phyloP scores from a whole-genome alignment of 2,329 filamentous ascomycete species.

The Trichophyton schoenleinii region DNA sequence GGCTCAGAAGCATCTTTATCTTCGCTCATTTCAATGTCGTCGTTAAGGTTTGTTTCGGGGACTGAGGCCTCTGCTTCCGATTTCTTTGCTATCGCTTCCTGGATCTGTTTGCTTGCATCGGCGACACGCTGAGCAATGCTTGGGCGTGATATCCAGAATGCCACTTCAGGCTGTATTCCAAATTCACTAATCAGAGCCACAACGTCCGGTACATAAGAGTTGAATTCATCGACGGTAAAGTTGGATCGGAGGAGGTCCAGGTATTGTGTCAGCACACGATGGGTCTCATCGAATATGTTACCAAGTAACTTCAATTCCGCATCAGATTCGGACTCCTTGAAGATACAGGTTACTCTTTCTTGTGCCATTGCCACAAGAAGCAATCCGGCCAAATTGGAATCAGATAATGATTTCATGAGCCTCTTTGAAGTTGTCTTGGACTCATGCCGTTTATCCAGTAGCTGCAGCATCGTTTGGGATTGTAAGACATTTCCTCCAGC shows the following conservation, averaged over 20 bases:
- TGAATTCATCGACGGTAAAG: conserved; percentile 62
- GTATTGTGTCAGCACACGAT: conserved; percentile 74
- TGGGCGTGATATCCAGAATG: conserved; percentile 69
- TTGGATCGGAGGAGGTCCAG: conserved; percentile 78
- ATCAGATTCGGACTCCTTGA: conserved; percentile 50
- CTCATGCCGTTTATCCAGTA: conserved; percentile 71
- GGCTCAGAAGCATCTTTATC: conserved; percentile 20
- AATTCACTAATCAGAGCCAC: conserved; percentile 62
- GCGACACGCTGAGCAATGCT: conserved; percentile 57
- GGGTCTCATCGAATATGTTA: conserved; percentile 79
- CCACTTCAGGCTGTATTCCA: conserved; percentile 65
- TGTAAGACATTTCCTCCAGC: conserved; percentile 71
- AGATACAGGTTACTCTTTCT: conserved; percentile 76
- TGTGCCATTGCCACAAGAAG: conserved; percentile 85
- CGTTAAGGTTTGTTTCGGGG: conserved; percentile 21
- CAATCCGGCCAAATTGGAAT: conserved; percentile 65
- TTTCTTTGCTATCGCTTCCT: conserved; percentile 19
- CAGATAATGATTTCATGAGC: conserved; percentile 64
- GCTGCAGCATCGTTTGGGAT: conserved; percentile 63
- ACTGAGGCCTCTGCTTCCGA: conserved; percentile 15
- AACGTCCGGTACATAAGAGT: conserved; percentile 62
- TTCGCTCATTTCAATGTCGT: conserved; percentile 19
- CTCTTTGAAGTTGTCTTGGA: conserved; percentile 62
- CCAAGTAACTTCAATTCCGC: conserved; percentile 81
- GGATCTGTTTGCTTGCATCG: conserved; percentile 26